These are phyloP conservation scores for Paecilomyces formosus DNA, from an alignment of 2,329 filamentous ascomycete genomes.

Conservation along the genomic window DNA sequence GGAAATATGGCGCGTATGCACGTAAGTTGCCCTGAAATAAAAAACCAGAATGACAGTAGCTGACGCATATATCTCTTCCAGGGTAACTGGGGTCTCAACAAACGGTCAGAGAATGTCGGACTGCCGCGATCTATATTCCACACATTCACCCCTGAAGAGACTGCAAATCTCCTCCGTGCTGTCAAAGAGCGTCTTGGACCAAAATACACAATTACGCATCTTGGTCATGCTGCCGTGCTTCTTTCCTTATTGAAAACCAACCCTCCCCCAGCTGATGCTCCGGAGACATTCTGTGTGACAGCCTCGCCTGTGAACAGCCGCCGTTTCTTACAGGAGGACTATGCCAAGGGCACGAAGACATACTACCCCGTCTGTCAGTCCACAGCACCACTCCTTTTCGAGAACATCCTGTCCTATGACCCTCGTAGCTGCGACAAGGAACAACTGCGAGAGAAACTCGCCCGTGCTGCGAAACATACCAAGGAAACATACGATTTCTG, in stretches of 20 bases:
- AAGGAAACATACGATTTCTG: not conserved
- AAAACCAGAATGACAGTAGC: not conserved
- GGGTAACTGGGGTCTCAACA: not conserved
- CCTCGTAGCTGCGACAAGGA: conserved; percentile 1
- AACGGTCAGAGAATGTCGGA: not conserved
- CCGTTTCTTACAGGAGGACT: conserved; percentile 1
- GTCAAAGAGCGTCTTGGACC: conserved; percentile 2
- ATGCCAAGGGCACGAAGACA: not conserved
- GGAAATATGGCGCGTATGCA: not conserved
- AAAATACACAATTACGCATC: not conserved
- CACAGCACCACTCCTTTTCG: not conserved
- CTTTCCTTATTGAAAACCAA: conserved; percentile 2
- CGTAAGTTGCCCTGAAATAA: not conserved
- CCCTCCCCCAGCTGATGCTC: not conserved
- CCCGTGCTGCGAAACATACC: not conserved
- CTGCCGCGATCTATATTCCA: conserved; percentile 4
- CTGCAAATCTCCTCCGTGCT: not conserved
- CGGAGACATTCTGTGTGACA: not conserved
- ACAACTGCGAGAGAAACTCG: not conserved
- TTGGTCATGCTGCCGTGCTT: conserved; percentile 4
- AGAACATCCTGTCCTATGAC: conserved; percentile 1
- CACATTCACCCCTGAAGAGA: conserved; percentile 2
- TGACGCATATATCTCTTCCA: not conserved
- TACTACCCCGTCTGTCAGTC: conserved; percentile 2
- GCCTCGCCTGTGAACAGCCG: conserved; percentile 1